Conservation (phyloP, 2,329 filamentous ascomycete species). For the Exophiala sideris region DNA sequence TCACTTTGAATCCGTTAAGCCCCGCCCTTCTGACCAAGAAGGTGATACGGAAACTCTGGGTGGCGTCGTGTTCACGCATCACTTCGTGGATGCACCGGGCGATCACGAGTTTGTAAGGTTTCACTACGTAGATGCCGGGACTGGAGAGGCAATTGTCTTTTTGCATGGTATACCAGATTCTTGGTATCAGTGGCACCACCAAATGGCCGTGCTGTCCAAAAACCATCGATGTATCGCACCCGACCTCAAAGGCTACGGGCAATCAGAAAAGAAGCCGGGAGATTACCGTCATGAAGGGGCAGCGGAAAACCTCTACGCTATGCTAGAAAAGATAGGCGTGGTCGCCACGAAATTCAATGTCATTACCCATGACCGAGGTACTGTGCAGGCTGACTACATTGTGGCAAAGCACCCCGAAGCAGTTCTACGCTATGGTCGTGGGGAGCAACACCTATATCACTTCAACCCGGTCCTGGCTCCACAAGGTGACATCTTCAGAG, state of each 20-base stretch:
- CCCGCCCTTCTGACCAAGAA: background rate
- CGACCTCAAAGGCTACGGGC: slow-evolving; percentile 16
- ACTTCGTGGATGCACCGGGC: slow-evolving; percentile 9
- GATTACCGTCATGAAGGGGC: slow-evolving; percentile 17
- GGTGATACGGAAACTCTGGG: slow-evolving; percentile 10
- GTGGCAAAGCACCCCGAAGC: slow-evolving; percentile 8
- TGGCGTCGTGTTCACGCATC: slow-evolving; percentile 10
- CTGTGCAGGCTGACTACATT: slow-evolving; percentile 14
- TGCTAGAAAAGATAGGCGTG: slow-evolving; percentile 8
- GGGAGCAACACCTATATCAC: slow-evolving; percentile 16
- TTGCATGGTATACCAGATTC: slow-evolving; percentile 15
- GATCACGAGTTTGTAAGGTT: slow-evolving; percentile 5
- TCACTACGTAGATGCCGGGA: slow-evolving; percentile 13
- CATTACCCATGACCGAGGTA: slow-evolving; percentile 14
- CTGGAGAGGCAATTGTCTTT: slow-evolving; percentile 9
- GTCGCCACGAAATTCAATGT: slow-evolving; percentile 6
- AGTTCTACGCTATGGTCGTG: slow-evolving; percentile 11
- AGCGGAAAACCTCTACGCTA: slow-evolving; percentile 7
- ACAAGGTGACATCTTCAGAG: slow-evolving; percentile 12
- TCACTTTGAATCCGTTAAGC: slow-evolving; percentile 3
- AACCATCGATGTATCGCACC: slow-evolving; percentile 6
- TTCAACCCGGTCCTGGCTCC: slow-evolving; percentile 10
- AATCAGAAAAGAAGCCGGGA: slow-evolving; percentile 9
- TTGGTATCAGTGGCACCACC: slow-evolving; percentile 17
- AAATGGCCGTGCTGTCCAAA: slow-evolving; percentile 7